phyloP scores from a whole-genome alignment of 768 basidiomycete genomes.

The Melanogaster broomeanus region DNA sequence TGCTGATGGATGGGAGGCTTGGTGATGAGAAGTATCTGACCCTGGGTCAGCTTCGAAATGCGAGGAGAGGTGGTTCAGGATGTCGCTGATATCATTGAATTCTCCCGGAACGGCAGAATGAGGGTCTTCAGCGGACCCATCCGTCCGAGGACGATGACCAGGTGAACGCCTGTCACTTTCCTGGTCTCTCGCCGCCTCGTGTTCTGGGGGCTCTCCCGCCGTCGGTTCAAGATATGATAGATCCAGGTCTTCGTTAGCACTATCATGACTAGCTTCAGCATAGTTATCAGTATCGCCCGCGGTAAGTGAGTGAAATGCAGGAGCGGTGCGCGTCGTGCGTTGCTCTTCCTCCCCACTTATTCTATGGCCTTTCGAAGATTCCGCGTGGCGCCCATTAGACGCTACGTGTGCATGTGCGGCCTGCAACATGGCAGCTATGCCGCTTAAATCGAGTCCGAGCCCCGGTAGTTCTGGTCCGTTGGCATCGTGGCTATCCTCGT shows the following conservation, averaged over 20 bases:
- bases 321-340: constrained; percentile 63
- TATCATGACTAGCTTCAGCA: constrained; percentile 27
- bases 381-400: constrained; percentile 48
- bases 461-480: constrained; percentile 28
- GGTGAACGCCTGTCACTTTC: constrained; percentile 43
- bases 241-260: constrained; percentile 52
- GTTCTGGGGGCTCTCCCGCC: constrained; percentile 18
- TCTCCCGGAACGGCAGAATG: constrained; percentile 55
- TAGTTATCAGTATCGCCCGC: constrained; percentile 40
- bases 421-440: constrained; percentile 78
- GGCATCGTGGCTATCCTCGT: constrained; percentile 13
- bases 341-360: constrained; percentile 48
- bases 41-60: constrained; percentile 64
- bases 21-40: constrained; percentile 40
- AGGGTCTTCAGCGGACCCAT: constrained; percentile 39
- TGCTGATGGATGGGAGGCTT: constrained; percentile 39
- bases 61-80: constrained; percentile 69
- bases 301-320: constrained; percentile 79
- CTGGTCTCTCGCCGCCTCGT: constrained; percentile 37
- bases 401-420: constrained; percentile 68
- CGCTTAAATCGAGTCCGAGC: constrained; percentile 58
- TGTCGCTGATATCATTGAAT: constrained; percentile 75
- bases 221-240: constrained; percentile 50
- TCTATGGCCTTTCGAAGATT: constrained; percentile 49
- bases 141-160: constrained; percentile 19